Evolutionary conservation across 164 flowering plant species (phyloP), one percentile per base, ranked within the genome.

Genomic region (Dillenia turbinata): DNA sequence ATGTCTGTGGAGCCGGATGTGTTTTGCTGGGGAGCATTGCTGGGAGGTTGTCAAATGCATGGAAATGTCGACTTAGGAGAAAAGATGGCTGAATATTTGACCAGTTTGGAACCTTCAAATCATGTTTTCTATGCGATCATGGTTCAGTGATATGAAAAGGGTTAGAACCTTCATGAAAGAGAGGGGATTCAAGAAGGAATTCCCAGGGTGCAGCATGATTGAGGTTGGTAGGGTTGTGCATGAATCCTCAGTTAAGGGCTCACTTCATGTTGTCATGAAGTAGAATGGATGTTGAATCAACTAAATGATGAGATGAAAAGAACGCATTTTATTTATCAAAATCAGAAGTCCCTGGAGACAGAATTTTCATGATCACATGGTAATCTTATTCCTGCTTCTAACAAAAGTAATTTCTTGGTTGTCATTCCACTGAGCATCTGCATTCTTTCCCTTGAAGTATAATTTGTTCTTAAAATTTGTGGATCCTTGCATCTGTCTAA

Each of bases 1-100:
- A 90, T 88, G 97, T 85, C 88, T 12, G 72, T 90, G 85, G 78
- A 80, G 65, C 89, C 97, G 19, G 97, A 90, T 79, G 87, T 70
- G 55, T 88, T 68, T 76, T 87, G 88, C 54, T 90, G 89, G 90
- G 97, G 94, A 47, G 90, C 97, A 57, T 60, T 90, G 54, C 86
- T 88, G 40, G 92, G 92, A 26, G 88, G 84, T 16, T 90, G 95
- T 69, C 82, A 81, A 72, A 76, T 85, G 80, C 94, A 88, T 80
- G 85, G 83, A 47, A 83, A 90, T 62, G 67, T 78, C 3, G 78
- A 86, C 59, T 48, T 87, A 59, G 92, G 92, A 63, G 90, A 81
- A 72, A 80, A 64, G 49, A 81, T 88, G 57, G 88, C 89, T 3
- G 12, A 44, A 9, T 33, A 64, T 57, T 72, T 90, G 55, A 81